Evolutionary conservation across 2,329 filamentous ascomycete genomes (phyloP).

Genomic region (Xylaria sp.): DNA sequence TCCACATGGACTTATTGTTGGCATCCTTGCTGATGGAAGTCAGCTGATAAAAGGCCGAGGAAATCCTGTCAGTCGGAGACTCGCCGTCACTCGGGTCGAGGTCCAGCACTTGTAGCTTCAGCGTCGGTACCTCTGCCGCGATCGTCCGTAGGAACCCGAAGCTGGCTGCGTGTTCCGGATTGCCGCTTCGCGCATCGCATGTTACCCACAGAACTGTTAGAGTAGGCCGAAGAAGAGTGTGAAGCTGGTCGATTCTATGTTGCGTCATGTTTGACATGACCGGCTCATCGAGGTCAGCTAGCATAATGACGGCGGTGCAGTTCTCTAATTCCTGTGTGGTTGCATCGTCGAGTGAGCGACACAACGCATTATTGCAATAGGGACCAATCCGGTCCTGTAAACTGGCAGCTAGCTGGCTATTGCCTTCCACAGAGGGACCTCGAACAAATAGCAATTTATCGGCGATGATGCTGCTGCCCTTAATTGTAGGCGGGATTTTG

Average conservation of each 20-base stretch:
- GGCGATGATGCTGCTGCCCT: constrained; percentile 20
- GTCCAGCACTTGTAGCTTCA: constrained; percentile 46
- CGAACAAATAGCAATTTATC: constrained; percentile 50
- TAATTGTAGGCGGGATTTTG: constrained; percentile 2
- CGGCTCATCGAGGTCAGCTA: constrained; percentile 52
- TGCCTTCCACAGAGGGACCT: constrained; percentile 34
- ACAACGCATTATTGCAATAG: constrained; percentile 38
- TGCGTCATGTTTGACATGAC: constrained; percentile 51
- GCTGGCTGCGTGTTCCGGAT: constrained; percentile 45
- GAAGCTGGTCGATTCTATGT: constrained; percentile 43
- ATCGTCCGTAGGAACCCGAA: constrained; percentile 49
- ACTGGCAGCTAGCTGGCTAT: constrained; percentile 33
- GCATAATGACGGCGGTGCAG: constrained; percentile 50
- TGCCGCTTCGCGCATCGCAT: constrained; percentile 34
- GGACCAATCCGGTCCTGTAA: constrained; percentile 41
- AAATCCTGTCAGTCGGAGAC: constrained; percentile 31
- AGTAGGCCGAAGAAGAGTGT: constrained; percentile 39
- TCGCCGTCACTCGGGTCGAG: constrained; percentile 36
- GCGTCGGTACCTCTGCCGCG: constrained; percentile 44
- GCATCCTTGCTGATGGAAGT: not conserved
- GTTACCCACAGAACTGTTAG: constrained; percentile 47
- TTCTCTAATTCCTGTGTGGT: constrained; percentile 35
- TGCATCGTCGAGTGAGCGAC: constrained; percentile 45
- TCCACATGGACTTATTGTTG: constrained; percentile 41
- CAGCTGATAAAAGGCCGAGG: constrained; percentile 38